A percentile compares a stretch with the other conserved stretches of the same genome.
phyloP scores from a whole-genome alignment of 768 basidiomycete species.

The Calvatia gigantea region DNA sequence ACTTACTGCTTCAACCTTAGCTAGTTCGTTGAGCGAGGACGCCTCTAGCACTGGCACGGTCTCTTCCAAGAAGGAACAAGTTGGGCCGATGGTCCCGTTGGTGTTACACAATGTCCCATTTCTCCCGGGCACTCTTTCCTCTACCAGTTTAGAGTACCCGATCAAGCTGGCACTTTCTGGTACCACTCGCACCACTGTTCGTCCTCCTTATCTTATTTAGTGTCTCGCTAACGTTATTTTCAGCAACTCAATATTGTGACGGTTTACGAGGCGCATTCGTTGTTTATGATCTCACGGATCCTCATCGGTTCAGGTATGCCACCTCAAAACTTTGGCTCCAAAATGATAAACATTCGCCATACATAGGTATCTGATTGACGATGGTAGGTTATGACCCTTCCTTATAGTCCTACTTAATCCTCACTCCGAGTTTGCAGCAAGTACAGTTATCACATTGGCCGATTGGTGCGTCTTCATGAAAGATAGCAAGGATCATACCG shows the following conservation, averaged over 20 bases:
- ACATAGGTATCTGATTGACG: constrained; percentile 25
- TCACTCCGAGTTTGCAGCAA: constrained; percentile 19
- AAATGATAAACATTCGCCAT: too few relatives aligned
- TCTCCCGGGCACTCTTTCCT: constrained; percentile 34
- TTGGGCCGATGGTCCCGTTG: constrained; percentile 37
- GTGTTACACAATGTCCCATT: constrained; percentile 41
- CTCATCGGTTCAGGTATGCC: constrained; percentile 28
- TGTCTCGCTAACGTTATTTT: background rate
- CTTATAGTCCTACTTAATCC: constrained; percentile 25
- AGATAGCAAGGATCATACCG: constrained; percentile 29
- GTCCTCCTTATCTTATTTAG: background rate
- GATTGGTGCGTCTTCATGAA: constrained; percentile 18
- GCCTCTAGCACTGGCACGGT: constrained; percentile 42
- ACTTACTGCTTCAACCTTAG: background rate
- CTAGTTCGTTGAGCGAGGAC: background rate
- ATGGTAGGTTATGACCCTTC: constrained; percentile 35
- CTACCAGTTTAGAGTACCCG: constrained; percentile 31
- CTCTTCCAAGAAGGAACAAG: constrained; percentile 31
- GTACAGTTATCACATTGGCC: constrained; percentile 25
- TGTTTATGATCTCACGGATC: constrained; percentile 34
- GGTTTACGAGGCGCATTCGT: constrained; percentile 41
- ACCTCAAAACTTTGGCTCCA: too few relatives aligned
- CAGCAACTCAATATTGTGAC: constrained; percentile 47
- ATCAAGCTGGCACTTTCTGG: constrained; percentile 45
- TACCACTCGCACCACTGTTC: constrained; percentile 27